These are phyloP conservation scores for Cardamine occulta DNA, from an alignment of 345 rosid species.

Conservation along the genomic window DNA sequence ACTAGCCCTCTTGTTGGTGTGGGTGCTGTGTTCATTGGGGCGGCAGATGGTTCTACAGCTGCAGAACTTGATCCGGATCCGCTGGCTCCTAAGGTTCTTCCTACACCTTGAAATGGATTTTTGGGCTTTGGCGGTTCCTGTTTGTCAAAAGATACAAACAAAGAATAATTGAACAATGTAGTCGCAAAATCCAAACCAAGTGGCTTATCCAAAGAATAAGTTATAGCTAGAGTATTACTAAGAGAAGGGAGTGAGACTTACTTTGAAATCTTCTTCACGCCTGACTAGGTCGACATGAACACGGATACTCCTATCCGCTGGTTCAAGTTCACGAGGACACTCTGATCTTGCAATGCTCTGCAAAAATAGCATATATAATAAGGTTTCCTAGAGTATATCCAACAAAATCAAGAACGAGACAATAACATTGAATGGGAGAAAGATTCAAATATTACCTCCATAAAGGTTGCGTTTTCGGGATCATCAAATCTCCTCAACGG, in stretches of 20 bases:
- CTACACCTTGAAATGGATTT: conserved; percentile 64
- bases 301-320: conserved; percentile 59
- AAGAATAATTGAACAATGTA: neutral
- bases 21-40: conserved; percentile 52
- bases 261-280: conserved; percentile 70
- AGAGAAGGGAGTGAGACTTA: conserved; percentile 35
- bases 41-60: conserved; percentile 48
- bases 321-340: conserved; percentile 86
- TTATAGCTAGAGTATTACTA: neutral
- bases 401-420: neutral
- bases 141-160: conserved; percentile 47
- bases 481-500: conserved; percentile 76
- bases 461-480: conserved; percentile 73
- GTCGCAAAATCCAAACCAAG: neutral
- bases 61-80: conserved; percentile 39
- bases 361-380: conserved; percentile 25
- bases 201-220: neutral
- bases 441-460: conserved; percentile 61
- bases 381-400: neutral
- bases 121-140: conserved; percentile 62
- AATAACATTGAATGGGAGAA: neutral
- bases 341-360: conserved; percentile 79
- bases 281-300: conserved; percentile 76
- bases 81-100: conserved; percentile 77
- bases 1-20: conserved; percentile 60